Base-by-base conservation (phyloP, 345 rosid genomes). In the Salix brachista region DNA sequence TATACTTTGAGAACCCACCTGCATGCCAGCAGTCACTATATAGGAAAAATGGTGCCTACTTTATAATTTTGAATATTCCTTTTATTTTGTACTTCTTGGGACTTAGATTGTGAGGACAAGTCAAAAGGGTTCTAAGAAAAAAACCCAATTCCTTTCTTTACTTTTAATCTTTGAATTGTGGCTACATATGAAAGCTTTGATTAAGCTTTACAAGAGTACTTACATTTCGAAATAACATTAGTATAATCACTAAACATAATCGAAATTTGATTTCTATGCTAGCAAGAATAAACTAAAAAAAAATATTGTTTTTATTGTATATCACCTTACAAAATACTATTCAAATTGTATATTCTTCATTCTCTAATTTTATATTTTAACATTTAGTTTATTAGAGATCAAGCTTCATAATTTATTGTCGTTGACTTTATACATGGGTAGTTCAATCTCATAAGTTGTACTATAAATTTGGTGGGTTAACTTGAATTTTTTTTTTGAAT, bases 41-140 rank as follows among this genome's bases (percentile, higher is more conserved):
- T 72, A 28, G 13, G 65, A 79, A 71, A 83, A 86, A 83, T 81
- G 72, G 71, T 39, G 70, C 23, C 83, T 71, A 76, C 84, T 85
- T 85, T 86, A 77, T 70, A 75, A 78, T 82, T 89, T 74, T 74
- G 82, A 81, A 83, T 89, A 82, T 86, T 80, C 81, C 77, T 67
- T 74, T 56, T 14, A 73, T 73, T 56, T 74, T 71, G 26, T 74
- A 36, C 8, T 44, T 72, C 66, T 75, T 17, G 46, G 65, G 12
- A 58, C 78, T 56, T 58, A 36, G 25, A 58, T 58, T 58, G 28
- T 23, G 28, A 12, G 23, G 13, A 23, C 4, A 77, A 80, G 86
- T 86, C 84, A 81, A 86, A 80, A 78, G 89, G 74, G 68, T 58
- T 82, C 36, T 52, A n/a, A 77, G 74, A 74, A 65, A 50, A 17